Percentiles rank a stretch among this genome's conserved stretches.
These are phyloP conservation scores for Sporothrix pallida DNA, from an alignment of 2,329 filamentous ascomycete species.

Conservation along the genomic window DNA sequence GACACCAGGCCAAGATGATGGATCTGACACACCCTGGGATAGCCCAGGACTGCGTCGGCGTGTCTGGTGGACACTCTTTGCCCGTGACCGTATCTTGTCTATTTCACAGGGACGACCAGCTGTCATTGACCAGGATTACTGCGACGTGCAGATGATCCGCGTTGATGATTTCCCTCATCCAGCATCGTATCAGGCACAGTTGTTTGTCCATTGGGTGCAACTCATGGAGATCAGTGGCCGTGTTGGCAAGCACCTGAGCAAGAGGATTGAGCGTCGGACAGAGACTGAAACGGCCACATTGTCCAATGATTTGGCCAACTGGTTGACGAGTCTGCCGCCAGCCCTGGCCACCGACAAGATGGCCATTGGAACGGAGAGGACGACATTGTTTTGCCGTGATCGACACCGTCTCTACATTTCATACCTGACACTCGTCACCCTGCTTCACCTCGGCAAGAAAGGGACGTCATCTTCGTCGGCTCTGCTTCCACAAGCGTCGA, in stretches of 20 bases:
- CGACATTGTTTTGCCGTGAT: not conserved
- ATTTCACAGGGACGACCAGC: not conserved
- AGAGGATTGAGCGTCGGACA: not conserved
- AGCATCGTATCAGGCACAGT: not conserved
- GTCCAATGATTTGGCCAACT: not conserved
- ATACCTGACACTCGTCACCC: not conserved
- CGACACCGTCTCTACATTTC: not conserved
- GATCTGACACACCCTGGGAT: not conserved
- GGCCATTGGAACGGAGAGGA: not conserved
- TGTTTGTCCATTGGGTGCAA: not conserved
- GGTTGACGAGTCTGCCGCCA: not conserved
- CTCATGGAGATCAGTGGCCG: not conserved
- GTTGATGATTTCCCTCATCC: not conserved
- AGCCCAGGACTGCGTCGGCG: not conserved
- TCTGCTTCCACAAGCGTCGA: not conserved
- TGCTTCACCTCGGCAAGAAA: not conserved
- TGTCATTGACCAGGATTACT: not conserved
- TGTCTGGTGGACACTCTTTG: not conserved
- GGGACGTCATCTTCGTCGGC: not conserved
- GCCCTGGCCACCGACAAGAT: not conserved
- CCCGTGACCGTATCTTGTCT: not conserved
- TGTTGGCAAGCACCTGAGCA: not conserved
- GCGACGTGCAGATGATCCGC: not conserved
- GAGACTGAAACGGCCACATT: not conserved
- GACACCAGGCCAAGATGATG: not conserved